Evolutionary conservation across 345 rosid species (phyloP).

Genomic region (Noccaea caerulescens): DNA sequence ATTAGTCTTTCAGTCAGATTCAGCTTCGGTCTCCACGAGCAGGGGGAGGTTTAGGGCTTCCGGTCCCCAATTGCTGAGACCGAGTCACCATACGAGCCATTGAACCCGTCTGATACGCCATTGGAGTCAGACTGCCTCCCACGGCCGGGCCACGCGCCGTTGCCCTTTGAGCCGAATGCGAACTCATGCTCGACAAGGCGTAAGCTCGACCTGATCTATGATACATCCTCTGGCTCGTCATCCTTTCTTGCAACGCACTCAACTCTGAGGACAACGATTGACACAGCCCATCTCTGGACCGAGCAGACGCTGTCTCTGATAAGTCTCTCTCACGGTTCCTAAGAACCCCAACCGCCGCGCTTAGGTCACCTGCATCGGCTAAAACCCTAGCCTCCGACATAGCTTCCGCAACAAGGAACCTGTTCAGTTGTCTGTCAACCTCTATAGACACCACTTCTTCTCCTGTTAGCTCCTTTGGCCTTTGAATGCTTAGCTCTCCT

Average conservation of each 20-base stretch:
- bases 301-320: constrained; percentile 34
- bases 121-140: constrained; percentile 3
- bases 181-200: constrained; percentile 39
- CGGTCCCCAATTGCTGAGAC: constrained; percentile 31
- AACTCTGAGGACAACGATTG: constrained; percentile 36
- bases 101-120: constrained; percentile 36
- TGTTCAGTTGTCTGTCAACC: constrained; percentile 83
- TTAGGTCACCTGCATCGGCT: constrained; percentile 72
- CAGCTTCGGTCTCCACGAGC: constrained; percentile 17
- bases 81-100: constrained; percentile 45
- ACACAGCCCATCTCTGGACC: constrained; percentile 31
- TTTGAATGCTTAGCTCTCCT: constrained; percentile 55
- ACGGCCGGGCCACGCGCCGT: constrained; percentile 28
- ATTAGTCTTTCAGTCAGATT: neutral
- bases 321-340: constrained; percentile 34
- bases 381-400: constrained; percentile 76
- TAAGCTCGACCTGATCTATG: constrained; percentile 42
- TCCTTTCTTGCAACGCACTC: constrained; percentile 43
- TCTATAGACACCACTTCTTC: constrained; percentile 64
- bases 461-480: constrained; percentile 55
- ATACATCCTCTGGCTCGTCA: constrained; percentile 38
- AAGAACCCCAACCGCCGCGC: constrained; percentile 55
- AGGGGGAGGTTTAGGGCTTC: constrained; percentile 10
- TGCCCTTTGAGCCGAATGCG: constrained; percentile 46
- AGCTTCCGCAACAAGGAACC: constrained; percentile 80